Conservation (phyloP, 2,329 filamentous ascomycete species). For the Didymella exigua region DNA sequence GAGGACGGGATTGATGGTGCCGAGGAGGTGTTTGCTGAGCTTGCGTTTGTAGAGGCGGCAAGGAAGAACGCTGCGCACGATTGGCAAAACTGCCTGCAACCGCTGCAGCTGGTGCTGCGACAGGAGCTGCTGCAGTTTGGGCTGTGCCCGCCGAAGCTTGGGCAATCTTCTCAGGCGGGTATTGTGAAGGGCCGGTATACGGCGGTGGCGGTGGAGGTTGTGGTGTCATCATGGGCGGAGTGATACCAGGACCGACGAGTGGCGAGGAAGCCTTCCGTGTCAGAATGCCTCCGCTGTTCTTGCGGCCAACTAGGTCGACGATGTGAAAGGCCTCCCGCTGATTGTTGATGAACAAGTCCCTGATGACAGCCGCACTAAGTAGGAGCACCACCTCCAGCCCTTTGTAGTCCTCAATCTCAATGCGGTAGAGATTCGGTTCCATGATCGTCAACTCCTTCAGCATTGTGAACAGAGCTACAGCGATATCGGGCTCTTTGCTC, state of each 20-base stretch:
- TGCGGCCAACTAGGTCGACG: conserved; percentile 50
- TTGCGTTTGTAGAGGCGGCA: conserved; percentile 37
- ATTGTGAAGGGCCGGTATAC: conserved; percentile 30
- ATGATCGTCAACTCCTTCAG: conserved; percentile 84
- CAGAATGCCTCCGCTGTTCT: conserved; percentile 46
- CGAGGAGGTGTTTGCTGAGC: background rate
- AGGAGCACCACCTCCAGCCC: conserved; percentile 83
- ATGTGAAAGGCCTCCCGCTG: conserved; percentile 81
- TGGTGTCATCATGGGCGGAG: conserved; percentile 42
- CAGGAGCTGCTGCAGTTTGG: background rate
- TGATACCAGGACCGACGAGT: conserved; percentile 31
- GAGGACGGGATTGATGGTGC: conserved; percentile 8
- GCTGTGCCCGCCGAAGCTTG: conserved; percentile 15
- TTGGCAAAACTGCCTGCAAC: conserved; percentile 8
- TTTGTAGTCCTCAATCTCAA: conserved; percentile 93
- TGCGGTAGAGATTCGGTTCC: conserved; percentile 86
- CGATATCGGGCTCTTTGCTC: conserved; percentile 92
- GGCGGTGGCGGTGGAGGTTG: conserved; percentile 36
- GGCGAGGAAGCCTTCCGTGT: conserved; percentile 46
- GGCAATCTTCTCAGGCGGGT: conserved; percentile 28
- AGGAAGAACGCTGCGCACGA: conserved; percentile 33
- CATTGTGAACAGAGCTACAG: conserved; percentile 78
- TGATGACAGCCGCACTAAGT: conserved; percentile 64
- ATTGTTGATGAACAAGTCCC: conserved; percentile 67
- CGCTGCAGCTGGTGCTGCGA: background rate